Evolutionary conservation across 441 rosid genomes (phyloP).

Genomic region (Bocquillonia castaneifolia): DNA sequence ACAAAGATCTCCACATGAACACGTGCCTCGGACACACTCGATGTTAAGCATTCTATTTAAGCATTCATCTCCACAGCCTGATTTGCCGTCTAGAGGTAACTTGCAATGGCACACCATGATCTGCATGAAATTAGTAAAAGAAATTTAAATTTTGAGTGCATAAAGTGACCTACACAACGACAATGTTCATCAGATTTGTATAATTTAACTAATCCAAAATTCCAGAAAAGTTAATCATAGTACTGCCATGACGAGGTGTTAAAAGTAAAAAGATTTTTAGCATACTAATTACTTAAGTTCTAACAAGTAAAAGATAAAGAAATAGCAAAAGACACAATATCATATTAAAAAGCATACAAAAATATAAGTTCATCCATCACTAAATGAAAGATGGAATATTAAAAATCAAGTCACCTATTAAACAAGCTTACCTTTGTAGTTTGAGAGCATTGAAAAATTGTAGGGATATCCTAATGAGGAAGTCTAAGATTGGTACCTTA

Average conservation of each 20-base stretch:
- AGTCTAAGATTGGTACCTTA: constrained; percentile 2
- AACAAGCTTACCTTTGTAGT: neutral
- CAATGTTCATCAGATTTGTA: constrained; percentile 12
- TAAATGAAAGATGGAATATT: no score
- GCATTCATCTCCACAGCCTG: constrained; percentile 93
- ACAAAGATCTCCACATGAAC: constrained; percentile 84
- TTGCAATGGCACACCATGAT: constrained; percentile 95
- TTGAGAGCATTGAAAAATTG: neutral
- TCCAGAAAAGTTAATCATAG: neutral
- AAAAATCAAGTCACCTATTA: neutral
- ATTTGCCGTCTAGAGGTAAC: constrained; percentile 48
- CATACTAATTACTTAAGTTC: neutral
- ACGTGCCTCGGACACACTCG: constrained; percentile 90
- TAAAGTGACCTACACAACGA: neutral
- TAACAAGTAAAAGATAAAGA: neutral
- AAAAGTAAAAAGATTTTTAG: neutral
- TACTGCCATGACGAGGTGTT: neutral
- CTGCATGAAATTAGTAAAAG: constrained; percentile 36
- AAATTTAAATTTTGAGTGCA: neutral
- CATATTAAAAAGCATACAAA: no score
- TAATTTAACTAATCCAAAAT: neutral
- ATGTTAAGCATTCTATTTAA: constrained; percentile 92
- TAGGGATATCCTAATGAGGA: neutral
- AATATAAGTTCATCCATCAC: no score
- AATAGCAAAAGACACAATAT: neutral